Evolutionary conservation across 2,329 filamentous ascomycete species (phyloP).

Genomic region (Xylaria sp.): DNA sequence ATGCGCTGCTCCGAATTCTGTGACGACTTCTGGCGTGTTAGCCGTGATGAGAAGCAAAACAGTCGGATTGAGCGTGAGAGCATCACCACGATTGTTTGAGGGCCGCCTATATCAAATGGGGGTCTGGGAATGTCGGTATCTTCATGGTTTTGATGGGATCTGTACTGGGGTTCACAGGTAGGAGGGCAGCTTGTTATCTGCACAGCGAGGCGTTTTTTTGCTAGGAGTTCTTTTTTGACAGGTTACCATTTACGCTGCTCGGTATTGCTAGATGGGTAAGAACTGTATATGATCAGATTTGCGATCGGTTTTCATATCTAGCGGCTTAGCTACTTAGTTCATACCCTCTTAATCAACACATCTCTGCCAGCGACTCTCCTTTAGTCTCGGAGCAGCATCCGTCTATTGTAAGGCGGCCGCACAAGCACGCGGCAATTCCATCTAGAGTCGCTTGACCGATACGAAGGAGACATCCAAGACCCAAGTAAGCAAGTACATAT

Average conservation of each 20-base stretch:
- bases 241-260: not conserved
- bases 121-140: not conserved
- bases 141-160: slow-evolving; percentile 1
- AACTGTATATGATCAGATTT: not conserved
- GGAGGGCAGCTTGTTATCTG: slow-evolving; percentile 1
- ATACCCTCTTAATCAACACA: not conserved
- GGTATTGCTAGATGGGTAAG: too few relatives aligned
- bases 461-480: too few relatives aligned
- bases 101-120: slow-evolving; percentile 28
- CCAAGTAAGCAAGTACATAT: too few relatives aligned
- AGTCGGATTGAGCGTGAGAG: slow-evolving; percentile 79
- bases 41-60: slow-evolving; percentile 82
- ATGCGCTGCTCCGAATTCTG: slow-evolving; percentile 96
- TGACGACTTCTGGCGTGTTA: slow-evolving; percentile 89
- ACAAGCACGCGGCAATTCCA: too few relatives aligned
- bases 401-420: too few relatives aligned
- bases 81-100: slow-evolving; percentile 54
- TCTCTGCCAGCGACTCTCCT: too few relatives aligned
- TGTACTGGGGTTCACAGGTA: not conserved
- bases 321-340: not conserved
- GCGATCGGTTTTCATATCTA: not conserved
- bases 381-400: too few relatives aligned
- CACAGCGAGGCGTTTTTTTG: slow-evolving; percentile 26
- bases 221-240: not conserved
- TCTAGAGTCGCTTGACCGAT: too few relatives aligned